Evolutionary conservation across 2,329 filamentous ascomycete species (phyloP).

Genomic region (Sporothrix euskadiensis): DNA sequence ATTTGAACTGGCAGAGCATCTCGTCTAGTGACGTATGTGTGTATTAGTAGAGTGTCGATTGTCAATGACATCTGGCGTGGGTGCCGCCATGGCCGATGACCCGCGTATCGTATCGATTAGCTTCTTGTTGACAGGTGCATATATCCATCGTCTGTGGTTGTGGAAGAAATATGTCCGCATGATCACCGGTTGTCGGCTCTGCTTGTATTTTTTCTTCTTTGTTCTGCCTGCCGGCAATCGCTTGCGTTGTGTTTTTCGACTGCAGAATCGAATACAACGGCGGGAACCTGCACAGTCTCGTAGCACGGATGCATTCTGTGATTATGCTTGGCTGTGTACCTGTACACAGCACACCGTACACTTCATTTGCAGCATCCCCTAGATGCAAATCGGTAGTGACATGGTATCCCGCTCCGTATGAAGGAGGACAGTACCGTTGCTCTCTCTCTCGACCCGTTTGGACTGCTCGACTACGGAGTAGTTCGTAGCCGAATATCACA

Average conservation of each 20-base stretch:
- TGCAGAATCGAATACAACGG: slow-evolving; percentile 16
- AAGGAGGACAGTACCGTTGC: not conserved
- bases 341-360: not conserved
- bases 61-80: not conserved
- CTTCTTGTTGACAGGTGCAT: not conserved
- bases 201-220: not conserved
- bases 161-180: not conserved
- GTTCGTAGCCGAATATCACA: not conserved
- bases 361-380: not conserved
- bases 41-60: not conserved
- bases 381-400: not conserved
- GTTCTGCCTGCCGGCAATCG: not conserved
- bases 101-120: not conserved
- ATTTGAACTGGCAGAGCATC: not conserved
- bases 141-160: not conserved
- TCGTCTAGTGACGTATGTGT: not conserved
- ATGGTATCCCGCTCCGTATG: not conserved
- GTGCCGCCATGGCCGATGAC: not conserved
- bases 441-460: not conserved
- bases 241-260: not conserved
- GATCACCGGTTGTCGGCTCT: not conserved
- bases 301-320: not conserved
- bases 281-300: slow-evolving; percentile 3
- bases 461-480: not conserved
- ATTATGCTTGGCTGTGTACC: not conserved